Evolutionary conservation across 2,329 filamentous ascomycete species (phyloP), one percentile per base, ranked within the genome.

Genomic region (Phialocephala subalpina): DNA sequence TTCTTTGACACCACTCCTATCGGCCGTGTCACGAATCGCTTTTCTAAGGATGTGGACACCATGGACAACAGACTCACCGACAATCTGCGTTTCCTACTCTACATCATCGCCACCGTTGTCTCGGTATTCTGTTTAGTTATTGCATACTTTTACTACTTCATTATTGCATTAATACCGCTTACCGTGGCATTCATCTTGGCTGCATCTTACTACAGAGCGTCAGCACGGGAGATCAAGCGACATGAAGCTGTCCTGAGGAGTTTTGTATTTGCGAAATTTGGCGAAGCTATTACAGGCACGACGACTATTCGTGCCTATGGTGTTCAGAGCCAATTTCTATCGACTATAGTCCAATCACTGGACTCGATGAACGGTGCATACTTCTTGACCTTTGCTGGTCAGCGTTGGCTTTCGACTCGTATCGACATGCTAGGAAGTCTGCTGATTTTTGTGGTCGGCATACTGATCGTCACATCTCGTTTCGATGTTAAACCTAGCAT

Each of bases 1-100:
- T 98, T 98, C 81, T 98, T 98, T 80, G 96, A 99, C 74, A 98
- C 96, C 0, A 98, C 96, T 0, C 96, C 96, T 0, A 85, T 97
- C 0, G 96, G 96, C 25, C 91, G 95, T 42, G 97, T 98, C 77
- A 97, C 94, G 25, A 98, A 98, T 78, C 92, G 96, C 18, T 98
- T 98, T 80, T 97, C 93, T 36, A 91, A 95, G 72, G 96, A 99
- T 75, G 92, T 98, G 47, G 93, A 97, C 75, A 93, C 96, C 64
- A 97, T 98, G 93, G 96, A 98, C 80, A 97, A 97, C 78, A 93
- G 90, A 65, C 81, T 97, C 52, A 91, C 91, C 0, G 95, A 97
- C 73, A 91, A 93, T 3, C 93, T 97, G 80, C 88, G 95, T 70
- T 97, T 97, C 89, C 97, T 95, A 81, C 90, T 94, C 73, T 82